Conservation (phyloP, 192 early-diverging fungal genomes). For the Rhizophagus clarus region DNA sequence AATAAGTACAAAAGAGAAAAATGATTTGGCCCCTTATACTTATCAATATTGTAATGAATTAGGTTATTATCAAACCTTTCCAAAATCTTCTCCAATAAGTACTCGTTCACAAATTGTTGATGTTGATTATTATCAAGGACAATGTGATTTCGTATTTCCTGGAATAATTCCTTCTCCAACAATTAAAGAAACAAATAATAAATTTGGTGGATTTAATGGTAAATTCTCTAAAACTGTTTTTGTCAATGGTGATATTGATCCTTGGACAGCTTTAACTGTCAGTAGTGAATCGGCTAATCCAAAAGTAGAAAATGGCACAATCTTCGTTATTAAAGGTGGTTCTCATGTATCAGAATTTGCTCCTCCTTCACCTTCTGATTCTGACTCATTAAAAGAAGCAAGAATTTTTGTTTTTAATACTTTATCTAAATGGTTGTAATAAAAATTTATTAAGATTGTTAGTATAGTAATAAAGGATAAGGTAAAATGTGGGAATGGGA, state of each 20-base stretch:
- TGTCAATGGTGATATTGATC: constrained; percentile 13
- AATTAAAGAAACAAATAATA: neutral
- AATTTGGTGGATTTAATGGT: constrained; percentile 11
- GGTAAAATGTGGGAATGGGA: no score
- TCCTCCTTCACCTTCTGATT: neutral
- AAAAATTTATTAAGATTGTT: no score
- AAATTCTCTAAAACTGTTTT: neutral
- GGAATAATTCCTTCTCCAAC: constrained; percentile 5
- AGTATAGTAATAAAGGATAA: no score
- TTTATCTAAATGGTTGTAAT: constrained; percentile 10
- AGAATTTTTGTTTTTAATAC: constrained; percentile 9
- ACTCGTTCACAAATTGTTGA: constrained; percentile 14
- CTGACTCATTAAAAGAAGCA: constrained; percentile 8
- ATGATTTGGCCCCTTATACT: constrained; percentile 7
- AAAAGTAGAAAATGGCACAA: neutral
- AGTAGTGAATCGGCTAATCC: neutral
- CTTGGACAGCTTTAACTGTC: constrained; percentile 15
- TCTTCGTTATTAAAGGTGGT: constrained; percentile 5
- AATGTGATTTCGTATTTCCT: constrained; percentile 29
- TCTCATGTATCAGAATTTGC: constrained; percentile 15
- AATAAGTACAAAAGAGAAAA: neutral
- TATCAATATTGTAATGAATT: constrained; percentile 27
- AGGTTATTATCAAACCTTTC: constrained; percentile 26
- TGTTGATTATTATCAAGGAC: constrained; percentile 11
- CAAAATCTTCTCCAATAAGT: neutral